Percentiles rank a stretch among this genome's conserved stretches.
Conservation (phyloP, 176 grass and related monocot genomes). For the Saccharum officinarum region DNA sequence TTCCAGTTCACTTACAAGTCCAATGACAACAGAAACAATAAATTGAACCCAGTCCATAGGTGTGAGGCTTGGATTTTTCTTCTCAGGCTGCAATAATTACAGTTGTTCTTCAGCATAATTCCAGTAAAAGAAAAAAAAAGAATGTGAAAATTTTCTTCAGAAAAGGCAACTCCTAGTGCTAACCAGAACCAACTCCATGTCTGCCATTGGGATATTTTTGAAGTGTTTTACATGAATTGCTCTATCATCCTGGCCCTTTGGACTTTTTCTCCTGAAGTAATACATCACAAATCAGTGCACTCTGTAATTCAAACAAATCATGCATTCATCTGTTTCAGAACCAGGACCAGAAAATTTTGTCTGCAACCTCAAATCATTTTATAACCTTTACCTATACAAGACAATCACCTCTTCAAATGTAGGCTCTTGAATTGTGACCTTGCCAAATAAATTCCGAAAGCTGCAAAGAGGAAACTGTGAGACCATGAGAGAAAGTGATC, state of each 20-base stretch:
- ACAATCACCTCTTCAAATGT: slow-evolving; percentile 99
- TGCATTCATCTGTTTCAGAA: slow-evolving; percentile 16
- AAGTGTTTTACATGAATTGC: slow-evolving; percentile 96
- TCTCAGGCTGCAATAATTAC: slow-evolving; percentile 73
- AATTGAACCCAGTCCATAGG: slow-evolving; percentile 99
- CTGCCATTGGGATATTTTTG: slow-evolving; percentile 99
- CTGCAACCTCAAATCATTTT: slow-evolving; percentile 25
- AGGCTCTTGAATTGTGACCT: slow-evolving; percentile 91
- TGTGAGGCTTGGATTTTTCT: slow-evolving; percentile 97
- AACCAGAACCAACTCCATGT: slow-evolving; percentile 98
- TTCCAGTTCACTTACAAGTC: slow-evolving; percentile 74
- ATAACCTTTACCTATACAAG: slow-evolving; percentile 76
- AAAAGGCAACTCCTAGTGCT: slow-evolving; percentile 22
- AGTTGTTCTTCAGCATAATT: slow-evolving; percentile 8
- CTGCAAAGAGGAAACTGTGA: slow-evolving; percentile 42
- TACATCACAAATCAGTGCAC: slow-evolving; percentile 29
- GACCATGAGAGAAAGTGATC: not conserved
- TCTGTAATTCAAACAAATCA: slow-evolving; percentile 20
- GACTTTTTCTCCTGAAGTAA: slow-evolving; percentile 65
- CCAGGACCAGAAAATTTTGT: not conserved
- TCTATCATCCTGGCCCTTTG: slow-evolving; percentile 59
- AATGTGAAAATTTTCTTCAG: not conserved
- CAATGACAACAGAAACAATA: slow-evolving; percentile 91
- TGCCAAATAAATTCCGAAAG: slow-evolving; percentile 71
- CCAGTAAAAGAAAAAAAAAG: slow-evolving; percentile 11